Evolutionary conservation across 2,329 filamentous ascomycete species (phyloP), one percentile per base, ranked within the genome.

Genomic region (Dactylellina haptotyla): DNA sequence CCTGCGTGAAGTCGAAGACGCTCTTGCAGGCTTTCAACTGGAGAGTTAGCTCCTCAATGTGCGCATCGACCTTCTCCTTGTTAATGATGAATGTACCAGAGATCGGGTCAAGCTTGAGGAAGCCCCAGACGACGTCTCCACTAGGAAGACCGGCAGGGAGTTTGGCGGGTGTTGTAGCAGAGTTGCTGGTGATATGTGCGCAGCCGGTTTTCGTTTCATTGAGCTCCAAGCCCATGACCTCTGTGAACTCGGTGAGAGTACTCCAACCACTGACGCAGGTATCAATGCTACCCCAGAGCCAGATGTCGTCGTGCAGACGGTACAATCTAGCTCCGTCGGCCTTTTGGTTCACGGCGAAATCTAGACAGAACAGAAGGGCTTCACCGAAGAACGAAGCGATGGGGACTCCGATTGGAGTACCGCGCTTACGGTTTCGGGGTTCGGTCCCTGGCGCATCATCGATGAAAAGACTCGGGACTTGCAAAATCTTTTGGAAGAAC

Each of bases 251-350:
- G 0, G 82, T 81, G 75, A 90, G 83, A 0, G 85, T 82, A n/a
- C 83, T 77, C 89, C 88, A 91, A 0, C 86, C 88, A 41, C 83
- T 82, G 12, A 85, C 85, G 1, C 80, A 82, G 2, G 81, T 75
- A 41, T 87, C 84, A 2, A 86, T 82, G 5, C 37, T 62, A 5
- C 85, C 84, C 87, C 87, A 90, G 77, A 89, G 87, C 87, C 87
- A 90, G 57, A 89, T 83, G 75, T 89, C 87, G 73, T 89, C 88
- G 51, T 88, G 84, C 23, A 89, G 81, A 10, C 88, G 85, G 78
- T 88, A 88, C 9, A 90, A 79, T n/a, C 83, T 81, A 1, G 81
- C 80, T 0, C 87, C 87, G 3, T 80, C 76, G 0, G 87, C 87
- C 1, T 81, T 80, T 71, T 86, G 84, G 67, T 89, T 90, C 65